Base-by-base conservation (phyloP, 75 land plant genomes). In the Picea glauca region DNA sequence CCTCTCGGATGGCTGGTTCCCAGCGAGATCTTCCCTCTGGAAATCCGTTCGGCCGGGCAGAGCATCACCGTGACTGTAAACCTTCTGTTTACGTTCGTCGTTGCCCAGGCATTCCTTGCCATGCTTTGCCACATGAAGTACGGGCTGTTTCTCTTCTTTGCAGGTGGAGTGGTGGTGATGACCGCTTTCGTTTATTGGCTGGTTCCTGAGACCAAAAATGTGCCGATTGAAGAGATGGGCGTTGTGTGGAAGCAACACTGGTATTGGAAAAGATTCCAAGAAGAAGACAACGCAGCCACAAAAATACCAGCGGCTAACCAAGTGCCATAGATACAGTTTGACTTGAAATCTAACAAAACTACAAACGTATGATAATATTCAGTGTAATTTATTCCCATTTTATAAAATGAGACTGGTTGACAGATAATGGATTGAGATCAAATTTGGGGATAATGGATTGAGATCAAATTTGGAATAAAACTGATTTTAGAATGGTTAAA, bases 171-270 rank as follows among this genome's bases (percentile, higher is more conserved):
- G 17, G 79, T 83, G 57, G 35, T 87, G 17, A 88, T 88, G 90
- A 72, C 78, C 58, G 4, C 76, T 4, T 88, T 83, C 74, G 66
- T 84, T 35, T 62, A 21, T 14, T 60, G 88, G 66, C 80, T 89
- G 75, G 35, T 89, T 33, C 91, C 91, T 31, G 90, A 89, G 82
- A 89, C 91, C 40, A 89, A 84, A 87, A 82, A 79, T 70, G 79
- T 89, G 4, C 91, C 91, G 12, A 89, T 89, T n/a, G 90, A 89
- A 30, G 90, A 89, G 74, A 88, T 89, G 90, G 67, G 50, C 30
- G 5, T 78, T 35, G 81, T 84, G 63, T 89, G 90, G 90, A 84
- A 65, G 63, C 4, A 70, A 31, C 91, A 89, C 78, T 88, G 87
- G 90, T 88, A 81, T 62, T 89, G 91, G 91, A 50, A 50, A 50